phyloP scores from a whole-genome alignment of 2,329 filamentous ascomycete species.

The Sporothrix curviconia region DNA sequence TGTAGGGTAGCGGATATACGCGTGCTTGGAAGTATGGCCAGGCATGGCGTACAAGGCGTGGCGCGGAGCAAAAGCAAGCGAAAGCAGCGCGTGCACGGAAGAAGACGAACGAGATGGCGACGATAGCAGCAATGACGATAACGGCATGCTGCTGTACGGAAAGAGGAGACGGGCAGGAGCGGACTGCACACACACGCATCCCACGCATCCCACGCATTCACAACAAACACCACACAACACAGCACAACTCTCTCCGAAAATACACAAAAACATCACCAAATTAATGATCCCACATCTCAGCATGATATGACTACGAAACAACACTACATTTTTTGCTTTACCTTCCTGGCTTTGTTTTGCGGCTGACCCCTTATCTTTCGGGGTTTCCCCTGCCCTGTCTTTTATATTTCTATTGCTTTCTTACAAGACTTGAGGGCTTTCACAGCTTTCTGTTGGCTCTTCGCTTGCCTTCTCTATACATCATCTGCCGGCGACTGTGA shows the following conservation, averaged over 20 bases:
- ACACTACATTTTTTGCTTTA: constrained; percentile 15
- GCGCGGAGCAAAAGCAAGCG: not conserved
- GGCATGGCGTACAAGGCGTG: not conserved
- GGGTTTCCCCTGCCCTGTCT: not conserved
- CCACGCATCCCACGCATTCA: not conserved
- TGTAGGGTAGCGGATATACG: constrained; percentile 43
- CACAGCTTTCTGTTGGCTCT: not conserved
- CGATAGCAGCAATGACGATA: not conserved
- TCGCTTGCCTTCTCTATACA: constrained; percentile 2
- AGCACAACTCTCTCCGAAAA: no score
- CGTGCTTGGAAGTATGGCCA: constrained; percentile 10
- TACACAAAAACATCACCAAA: no score
- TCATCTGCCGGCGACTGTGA: constrained; percentile 1
- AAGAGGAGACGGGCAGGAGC: not conserved
- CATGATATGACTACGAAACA: constrained; percentile 23
- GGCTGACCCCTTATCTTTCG: not conserved
- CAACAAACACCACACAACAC: not conserved
- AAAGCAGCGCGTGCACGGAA: not conserved
- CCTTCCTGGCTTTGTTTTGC: not conserved
- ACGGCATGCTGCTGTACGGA: not conserved
- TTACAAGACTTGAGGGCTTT: not conserved
- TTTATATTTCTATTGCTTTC: not conserved
- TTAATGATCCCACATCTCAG: constrained; percentile 22
- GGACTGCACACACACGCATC: not conserved
- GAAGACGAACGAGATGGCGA: not conserved